These are phyloP conservation scores for Xylaria longipes DNA, from an alignment of 495 filamentous ascomycete genomes.

Conservation along the genomic window DNA sequence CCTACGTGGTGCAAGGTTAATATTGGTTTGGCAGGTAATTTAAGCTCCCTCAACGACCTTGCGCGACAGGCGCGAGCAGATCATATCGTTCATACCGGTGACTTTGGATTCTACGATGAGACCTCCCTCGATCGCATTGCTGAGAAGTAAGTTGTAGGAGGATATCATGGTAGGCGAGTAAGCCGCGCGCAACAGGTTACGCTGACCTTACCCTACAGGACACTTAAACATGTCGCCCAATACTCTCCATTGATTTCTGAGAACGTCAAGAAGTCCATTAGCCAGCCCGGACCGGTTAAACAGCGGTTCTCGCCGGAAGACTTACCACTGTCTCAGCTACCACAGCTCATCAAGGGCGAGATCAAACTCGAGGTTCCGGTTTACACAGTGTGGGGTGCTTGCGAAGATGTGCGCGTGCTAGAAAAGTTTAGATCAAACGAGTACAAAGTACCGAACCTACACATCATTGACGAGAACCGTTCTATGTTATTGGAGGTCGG, in stretches of 20 bases:
- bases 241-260: conserved; percentile 95
- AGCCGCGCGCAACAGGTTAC: conserved; percentile 20
- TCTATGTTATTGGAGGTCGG: conserved; percentile 93
- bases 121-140: conserved; percentile 95
- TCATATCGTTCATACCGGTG: conserved; percentile 97
- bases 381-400: conserved; percentile 99
- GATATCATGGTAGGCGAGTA: conserved; percentile 29
- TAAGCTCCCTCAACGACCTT: conserved; percentile 94
- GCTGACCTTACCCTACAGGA: conserved; percentile 61
- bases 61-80: conserved; percentile 92
- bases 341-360: conserved; percentile 86
- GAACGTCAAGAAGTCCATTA: conserved; percentile 82
- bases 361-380: conserved; percentile 93
- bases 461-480: conserved; percentile 97
- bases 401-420: conserved; percentile 96
- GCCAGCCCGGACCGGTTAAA: conserved; percentile 72
- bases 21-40: conserved; percentile 70
- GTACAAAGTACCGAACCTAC: conserved; percentile 96
- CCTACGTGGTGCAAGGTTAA: conserved; percentile 25
- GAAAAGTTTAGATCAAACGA: conserved; percentile 98
- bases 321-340: conserved; percentile 92
- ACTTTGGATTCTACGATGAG: conserved; percentile 99
- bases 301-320: conserved; percentile 76
- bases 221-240: conserved; percentile 95
- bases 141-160: conserved; percentile 77